Conservation (phyloP, 148 eudicot species). For the Nyssa sinensis region DNA sequence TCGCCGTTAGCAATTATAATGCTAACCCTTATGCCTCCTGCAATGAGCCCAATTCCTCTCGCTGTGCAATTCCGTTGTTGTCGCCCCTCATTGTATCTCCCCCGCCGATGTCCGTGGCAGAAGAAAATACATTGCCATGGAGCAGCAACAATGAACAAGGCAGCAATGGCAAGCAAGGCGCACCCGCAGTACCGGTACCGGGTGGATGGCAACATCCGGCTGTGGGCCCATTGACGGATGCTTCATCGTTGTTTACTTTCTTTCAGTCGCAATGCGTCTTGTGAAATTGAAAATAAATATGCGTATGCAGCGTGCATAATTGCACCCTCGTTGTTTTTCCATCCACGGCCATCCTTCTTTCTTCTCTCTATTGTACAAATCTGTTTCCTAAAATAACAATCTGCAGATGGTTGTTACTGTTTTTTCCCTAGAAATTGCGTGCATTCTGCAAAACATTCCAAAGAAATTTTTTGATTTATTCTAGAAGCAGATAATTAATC, state of each 20-base stretch:
- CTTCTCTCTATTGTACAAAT: neutral
- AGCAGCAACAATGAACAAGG: neutral
- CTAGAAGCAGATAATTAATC: no score
- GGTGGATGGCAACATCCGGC: slow-evolving; percentile 12
- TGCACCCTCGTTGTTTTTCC: neutral
- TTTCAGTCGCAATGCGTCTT: slow-evolving; percentile 17
- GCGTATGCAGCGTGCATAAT: neutral
- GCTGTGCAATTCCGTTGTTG: slow-evolving; percentile 9
- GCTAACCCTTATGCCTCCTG: neutral
- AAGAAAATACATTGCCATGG: neutral
- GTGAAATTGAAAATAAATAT: no score
- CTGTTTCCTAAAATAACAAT: no score
- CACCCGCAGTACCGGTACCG: neutral
- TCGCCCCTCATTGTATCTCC: slow-evolving; percentile 1
- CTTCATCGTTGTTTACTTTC: slow-evolving; percentile 4
- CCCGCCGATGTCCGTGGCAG: neutral
- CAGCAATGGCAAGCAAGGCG: neutral
- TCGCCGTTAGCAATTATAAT: neutral
- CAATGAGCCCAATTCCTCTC: neutral
- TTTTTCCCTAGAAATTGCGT: no score
- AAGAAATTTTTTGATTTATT: no score
- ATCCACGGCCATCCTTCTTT: no score
- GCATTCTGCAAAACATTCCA: no score
- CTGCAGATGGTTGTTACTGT: no score
- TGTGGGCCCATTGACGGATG: neutral